Conservation (phyloP, 306 rosid species). For the Lagenaria siceraria region DNA sequence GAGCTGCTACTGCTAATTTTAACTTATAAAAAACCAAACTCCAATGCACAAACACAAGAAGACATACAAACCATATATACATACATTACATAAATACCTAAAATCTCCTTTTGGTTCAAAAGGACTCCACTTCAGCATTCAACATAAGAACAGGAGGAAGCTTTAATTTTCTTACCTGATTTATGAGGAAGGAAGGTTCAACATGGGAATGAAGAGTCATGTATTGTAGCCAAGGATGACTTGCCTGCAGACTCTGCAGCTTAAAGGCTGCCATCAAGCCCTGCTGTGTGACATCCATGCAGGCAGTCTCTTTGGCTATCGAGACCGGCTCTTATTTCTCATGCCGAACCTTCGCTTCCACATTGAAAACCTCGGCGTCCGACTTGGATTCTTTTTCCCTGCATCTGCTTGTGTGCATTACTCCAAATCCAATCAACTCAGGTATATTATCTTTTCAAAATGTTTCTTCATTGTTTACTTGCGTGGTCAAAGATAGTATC, state of each 20-base stretch:
- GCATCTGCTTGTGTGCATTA: background rate
- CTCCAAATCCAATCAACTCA: background rate
- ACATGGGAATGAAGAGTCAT: conserved; percentile 40
- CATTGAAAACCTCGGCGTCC: background rate
- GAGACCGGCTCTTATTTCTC: conserved; percentile 32
- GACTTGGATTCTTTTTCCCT: background rate
- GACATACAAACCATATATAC: background rate
- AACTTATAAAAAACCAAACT: background rate
- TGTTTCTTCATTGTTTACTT: conserved; percentile 1
- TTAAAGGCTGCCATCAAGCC: background rate
- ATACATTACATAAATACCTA: background rate
- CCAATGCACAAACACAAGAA: background rate
- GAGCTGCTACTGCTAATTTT: background rate
- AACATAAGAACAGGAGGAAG: background rate
- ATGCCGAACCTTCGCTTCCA: conserved; percentile 32
- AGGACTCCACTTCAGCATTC: background rate
- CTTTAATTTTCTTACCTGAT: background rate
- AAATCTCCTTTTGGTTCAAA: background rate
- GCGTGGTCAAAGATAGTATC: background rate
- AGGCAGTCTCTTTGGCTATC: conserved; percentile 57
- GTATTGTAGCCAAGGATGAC: conserved; percentile 63
- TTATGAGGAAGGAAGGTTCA: conserved; percentile 25
- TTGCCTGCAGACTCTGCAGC: conserved; percentile 41
- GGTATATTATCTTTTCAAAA: background rate
- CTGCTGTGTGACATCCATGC: conserved; percentile 12